Base-by-base conservation (phyloP, 306 rosid species). In the Castanopsis chinensis region DNA sequence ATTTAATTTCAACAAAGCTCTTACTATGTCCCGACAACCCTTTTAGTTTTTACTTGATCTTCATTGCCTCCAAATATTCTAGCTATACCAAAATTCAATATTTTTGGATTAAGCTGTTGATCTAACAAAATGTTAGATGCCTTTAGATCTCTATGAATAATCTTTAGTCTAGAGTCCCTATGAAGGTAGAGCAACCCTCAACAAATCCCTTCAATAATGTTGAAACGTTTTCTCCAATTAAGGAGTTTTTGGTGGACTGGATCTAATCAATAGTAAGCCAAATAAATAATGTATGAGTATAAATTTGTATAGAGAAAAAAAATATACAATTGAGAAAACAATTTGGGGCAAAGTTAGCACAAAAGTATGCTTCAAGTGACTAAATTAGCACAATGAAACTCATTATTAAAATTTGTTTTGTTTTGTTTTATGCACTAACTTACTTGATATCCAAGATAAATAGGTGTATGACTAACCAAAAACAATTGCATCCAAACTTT, bases 401-500 rank as follows among this genome's bases (percentile, higher is more conserved):
- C 6, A 41, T 41, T 41, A 5, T 41, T 41, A 41, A 41, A 41
- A 32, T 32, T 32, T 5, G 4, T 32, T 55, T 32, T 1, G n/a
- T 17, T 56, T 20, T 56, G 20, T 7, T 3, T n/a, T 3, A 7
- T 32, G 33, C 4, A 32, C 4, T 32, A 5, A 32, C 33, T 32
- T 32, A 32, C 33, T 32, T 32, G 33, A 32, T 32, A 32, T 32
- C 4, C 33, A 32, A 32, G 33, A 41, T 41, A 35, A 51, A 3
- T 11, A 25, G 6, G 12, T 32, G 33, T 32, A 32, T 32, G 1
- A 69, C 75, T 69, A 37, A 78, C 69, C 71, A 28, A 59, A 79
- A 25, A 71, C 35, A 21, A 53, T 68, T 10, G 87, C 77, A 49
- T 85, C 89, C 79, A 88, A 83, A 52, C 91, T 88, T 55, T 78